Evolutionary conservation across 1,284 basidiomycete species (phyloP).

Genomic region (Heterobasidion irregulare): DNA sequence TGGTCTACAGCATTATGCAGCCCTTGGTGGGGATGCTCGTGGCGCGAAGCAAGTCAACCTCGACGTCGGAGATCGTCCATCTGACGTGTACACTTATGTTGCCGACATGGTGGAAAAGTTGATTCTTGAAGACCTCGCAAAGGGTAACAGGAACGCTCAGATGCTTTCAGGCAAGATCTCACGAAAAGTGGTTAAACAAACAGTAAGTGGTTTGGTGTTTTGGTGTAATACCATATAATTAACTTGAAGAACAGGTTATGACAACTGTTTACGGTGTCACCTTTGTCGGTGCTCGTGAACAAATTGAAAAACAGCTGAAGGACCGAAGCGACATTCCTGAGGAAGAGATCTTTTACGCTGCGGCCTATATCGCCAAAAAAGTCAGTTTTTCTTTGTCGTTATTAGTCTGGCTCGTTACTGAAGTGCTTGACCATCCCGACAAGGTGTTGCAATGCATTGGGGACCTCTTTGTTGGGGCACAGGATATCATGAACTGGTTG

Average conservation of each 20-base stretch:
- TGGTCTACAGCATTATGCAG: constrained; percentile 97
- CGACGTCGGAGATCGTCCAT: constrained; percentile 77
- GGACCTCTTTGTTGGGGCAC: constrained; percentile 88
- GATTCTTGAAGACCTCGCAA: constrained; percentile 39
- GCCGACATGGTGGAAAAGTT: constrained; percentile 70
- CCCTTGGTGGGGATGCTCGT: constrained; percentile 85
- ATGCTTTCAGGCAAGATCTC: constrained; percentile 77
- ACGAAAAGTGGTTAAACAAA: constrained; percentile 98
- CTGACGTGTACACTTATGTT: constrained; percentile 97
- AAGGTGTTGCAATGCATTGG: constrained; percentile 81
- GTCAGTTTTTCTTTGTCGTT: constrained; percentile 24
- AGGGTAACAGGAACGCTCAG: constrained; percentile 49
- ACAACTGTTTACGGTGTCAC: constrained; percentile 99
- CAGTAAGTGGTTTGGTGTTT: constrained; percentile 37
- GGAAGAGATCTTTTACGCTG: constrained; percentile 70
- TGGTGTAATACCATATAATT: constrained; percentile 2
- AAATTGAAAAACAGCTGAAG: constrained; percentile 86
- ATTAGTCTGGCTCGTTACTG: background rate
- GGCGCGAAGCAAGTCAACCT: constrained; percentile 95
- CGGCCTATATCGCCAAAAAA: constrained; percentile 78
- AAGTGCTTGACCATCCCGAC: constrained; percentile 1
- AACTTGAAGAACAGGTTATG: constrained; percentile 64
- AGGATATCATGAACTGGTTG: constrained; percentile 90
- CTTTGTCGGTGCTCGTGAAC: constrained; percentile 90
- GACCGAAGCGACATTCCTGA: constrained; percentile 69